These are phyloP conservation scores for Saccharomycopsis fodiens DNA, from an alignment of 805 yeast genomes.

Conservation along the genomic window DNA sequence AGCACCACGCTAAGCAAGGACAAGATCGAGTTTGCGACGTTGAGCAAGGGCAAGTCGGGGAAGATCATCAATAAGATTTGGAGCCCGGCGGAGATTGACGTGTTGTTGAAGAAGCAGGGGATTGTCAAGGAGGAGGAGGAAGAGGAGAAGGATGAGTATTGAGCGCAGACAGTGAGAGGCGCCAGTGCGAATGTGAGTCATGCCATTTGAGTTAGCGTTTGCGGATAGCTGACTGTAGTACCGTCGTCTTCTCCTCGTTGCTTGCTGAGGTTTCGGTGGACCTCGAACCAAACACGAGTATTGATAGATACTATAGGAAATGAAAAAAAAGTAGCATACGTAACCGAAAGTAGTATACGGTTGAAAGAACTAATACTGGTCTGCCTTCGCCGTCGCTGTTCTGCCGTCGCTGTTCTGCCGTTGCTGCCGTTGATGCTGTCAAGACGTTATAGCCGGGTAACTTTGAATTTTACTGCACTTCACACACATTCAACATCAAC, in stretches of 20 bases:
- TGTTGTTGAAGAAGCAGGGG: constrained; percentile 63
- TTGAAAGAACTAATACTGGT: too few relatives aligned
- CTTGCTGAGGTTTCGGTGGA: too few relatives aligned
- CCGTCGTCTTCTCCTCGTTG: too few relatives aligned
- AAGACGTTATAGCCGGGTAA: background rate
- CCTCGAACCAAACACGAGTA: too few relatives aligned
- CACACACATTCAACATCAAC: background rate
- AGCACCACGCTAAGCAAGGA: constrained; percentile 77
- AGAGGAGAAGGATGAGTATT: constrained; percentile 23
- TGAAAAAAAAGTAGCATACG: too few relatives aligned
- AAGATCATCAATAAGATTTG: constrained; percentile 64
- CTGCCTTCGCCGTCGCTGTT: background rate
- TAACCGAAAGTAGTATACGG: too few relatives aligned
- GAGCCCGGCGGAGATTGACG: constrained; percentile 71
- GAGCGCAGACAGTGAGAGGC: too few relatives aligned
- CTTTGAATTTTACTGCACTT: background rate
- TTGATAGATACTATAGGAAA: too few relatives aligned
- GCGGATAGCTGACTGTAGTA: too few relatives aligned
- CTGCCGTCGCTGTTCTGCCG: background rate
- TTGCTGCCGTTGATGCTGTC: background rate
- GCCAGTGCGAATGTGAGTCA: too few relatives aligned
- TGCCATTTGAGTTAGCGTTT: too few relatives aligned
- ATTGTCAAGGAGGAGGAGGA: constrained; percentile 53
- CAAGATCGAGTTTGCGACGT: constrained; percentile 88
- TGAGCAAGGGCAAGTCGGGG: constrained; percentile 42